These are phyloP conservation scores for Aspergillus diversus DNA, from an alignment of 495 filamentous ascomycete genomes.

Conservation along the genomic window DNA sequence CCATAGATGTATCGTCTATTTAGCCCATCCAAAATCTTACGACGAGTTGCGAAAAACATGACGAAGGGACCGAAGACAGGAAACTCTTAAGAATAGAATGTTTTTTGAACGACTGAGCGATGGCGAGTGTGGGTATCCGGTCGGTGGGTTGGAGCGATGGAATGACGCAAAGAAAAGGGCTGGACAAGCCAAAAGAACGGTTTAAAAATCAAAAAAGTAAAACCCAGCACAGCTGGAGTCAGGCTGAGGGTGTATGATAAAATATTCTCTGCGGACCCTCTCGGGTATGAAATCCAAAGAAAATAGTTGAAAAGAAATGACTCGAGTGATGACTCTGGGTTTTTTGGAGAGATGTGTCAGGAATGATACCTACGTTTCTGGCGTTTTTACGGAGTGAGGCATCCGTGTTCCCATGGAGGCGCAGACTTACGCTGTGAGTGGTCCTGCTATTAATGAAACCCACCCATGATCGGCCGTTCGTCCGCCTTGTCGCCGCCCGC, in stretches of 20 bases:
- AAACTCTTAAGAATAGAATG: conserved; percentile 16
- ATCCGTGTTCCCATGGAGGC: conserved; percentile 3
- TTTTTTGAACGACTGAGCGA: conserved; percentile 7
- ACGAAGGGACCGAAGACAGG: conserved; percentile 17
- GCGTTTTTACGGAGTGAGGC: neutral
- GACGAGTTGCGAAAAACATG: conserved; percentile 55
- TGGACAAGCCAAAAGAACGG: conserved; percentile 3
- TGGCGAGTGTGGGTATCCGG: conserved; percentile 25
- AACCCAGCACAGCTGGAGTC: conserved; percentile 12
- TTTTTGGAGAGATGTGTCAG: neutral
- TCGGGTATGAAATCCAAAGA: neutral
- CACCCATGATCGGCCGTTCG: conserved; percentile 5
- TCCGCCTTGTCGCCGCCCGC: neutral
- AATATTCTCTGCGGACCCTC: neutral
- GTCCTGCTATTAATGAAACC: conserved; percentile 2
- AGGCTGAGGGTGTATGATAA: neutral
- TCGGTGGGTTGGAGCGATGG: conserved; percentile 33
- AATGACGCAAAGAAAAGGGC: conserved; percentile 46
- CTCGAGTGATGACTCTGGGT: neutral
- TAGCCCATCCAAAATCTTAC: conserved; percentile 65
- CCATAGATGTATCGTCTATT: conserved; percentile 82
- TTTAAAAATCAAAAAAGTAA: conserved; percentile 4
- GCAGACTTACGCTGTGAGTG: neutral
- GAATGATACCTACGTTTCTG: neutral
- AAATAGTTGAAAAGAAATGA: neutral